Conservation (phyloP, 495 filamentous ascomycete genomes). For the Talaromyces borbonicus region DNA sequence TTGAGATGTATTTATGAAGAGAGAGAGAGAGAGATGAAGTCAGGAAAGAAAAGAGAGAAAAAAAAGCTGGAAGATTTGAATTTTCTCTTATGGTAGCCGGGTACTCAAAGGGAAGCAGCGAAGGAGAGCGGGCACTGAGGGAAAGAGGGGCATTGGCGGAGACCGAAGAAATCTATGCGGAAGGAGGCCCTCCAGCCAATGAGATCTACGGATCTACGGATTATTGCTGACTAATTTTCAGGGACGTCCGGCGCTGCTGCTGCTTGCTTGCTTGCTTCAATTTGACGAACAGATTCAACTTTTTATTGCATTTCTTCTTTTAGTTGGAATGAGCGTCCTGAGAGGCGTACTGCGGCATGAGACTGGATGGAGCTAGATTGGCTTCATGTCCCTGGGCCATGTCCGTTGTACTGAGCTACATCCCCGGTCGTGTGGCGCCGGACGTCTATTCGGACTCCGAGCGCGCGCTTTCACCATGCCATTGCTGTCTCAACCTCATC, state of each 20-base stretch:
- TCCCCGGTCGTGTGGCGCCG: conserved; percentile 1
- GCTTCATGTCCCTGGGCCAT: background rate
- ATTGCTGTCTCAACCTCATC: too few species aligned
- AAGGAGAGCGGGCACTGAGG: background rate
- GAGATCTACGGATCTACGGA: too few species aligned
- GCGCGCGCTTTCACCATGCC: background rate
- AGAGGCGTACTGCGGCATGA: too few species aligned
- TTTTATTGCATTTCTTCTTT: too few species aligned
- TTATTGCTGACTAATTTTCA: too few species aligned
- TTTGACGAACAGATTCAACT: too few species aligned
- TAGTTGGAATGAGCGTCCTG: too few species aligned
- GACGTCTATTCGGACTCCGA: conserved; percentile 6
- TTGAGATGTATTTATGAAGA: background rate
- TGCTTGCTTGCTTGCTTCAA: too few species aligned
- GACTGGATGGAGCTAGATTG: too few species aligned
- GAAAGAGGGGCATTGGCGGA: conserved; percentile 4
- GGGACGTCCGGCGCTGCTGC: too few species aligned
- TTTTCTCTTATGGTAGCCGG: background rate
- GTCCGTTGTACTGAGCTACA: background rate
- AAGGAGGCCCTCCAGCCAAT: background rate
- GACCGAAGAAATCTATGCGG: conserved; percentile 2
- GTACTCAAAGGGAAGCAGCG: background rate
- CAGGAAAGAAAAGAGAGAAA: conserved; percentile 1
- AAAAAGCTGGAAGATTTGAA: conserved; percentile 1
- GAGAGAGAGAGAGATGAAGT: background rate